Percentiles rank a stretch among this genome's conserved stretches.
phyloP scores from a whole-genome alignment of 768 basidiomycete genomes.

The Boletus coccyginus region DNA sequence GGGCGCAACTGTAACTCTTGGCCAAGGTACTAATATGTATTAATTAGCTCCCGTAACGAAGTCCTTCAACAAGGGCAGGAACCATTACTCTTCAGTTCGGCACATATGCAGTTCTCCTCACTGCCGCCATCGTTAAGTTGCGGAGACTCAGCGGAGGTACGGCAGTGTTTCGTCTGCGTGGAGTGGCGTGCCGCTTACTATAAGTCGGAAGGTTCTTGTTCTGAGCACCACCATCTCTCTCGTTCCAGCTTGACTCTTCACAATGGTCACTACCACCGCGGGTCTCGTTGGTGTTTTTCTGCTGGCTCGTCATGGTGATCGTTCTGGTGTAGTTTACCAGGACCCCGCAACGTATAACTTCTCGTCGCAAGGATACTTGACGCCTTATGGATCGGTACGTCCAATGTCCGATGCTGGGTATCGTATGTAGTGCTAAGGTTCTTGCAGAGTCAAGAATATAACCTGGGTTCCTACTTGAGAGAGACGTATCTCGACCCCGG shows the following conservation, averaged over 20 bases:
- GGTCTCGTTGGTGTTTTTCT: conserved; percentile 68
- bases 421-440: not conserved
- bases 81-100: no score
- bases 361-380: conserved; percentile 60
- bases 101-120: no score
- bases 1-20: no score
- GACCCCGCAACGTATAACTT: conserved; percentile 67
- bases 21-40: no score
- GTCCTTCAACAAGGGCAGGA: no score
- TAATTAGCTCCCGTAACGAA: no score
- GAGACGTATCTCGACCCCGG: conserved; percentile 58
- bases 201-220: conserved; percentile 2
- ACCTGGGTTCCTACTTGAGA: conserved; percentile 59
- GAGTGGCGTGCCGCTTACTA: not conserved
- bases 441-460: conserved; percentile 48
- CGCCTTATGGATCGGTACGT: conserved; percentile 70
- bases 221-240: not conserved
- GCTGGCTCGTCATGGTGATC: conserved; percentile 76
- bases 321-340: conserved; percentile 57
- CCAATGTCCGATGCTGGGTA: conserved; percentile 10
- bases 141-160: no score
- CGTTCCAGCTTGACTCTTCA: not conserved
- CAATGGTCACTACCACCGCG: conserved; percentile 26
- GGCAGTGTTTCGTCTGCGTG: no score
- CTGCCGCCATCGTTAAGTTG: no score